Evolutionary conservation across 495 filamentous ascomycete species (phyloP).

Genomic region (Geoglossum glabrum): DNA sequence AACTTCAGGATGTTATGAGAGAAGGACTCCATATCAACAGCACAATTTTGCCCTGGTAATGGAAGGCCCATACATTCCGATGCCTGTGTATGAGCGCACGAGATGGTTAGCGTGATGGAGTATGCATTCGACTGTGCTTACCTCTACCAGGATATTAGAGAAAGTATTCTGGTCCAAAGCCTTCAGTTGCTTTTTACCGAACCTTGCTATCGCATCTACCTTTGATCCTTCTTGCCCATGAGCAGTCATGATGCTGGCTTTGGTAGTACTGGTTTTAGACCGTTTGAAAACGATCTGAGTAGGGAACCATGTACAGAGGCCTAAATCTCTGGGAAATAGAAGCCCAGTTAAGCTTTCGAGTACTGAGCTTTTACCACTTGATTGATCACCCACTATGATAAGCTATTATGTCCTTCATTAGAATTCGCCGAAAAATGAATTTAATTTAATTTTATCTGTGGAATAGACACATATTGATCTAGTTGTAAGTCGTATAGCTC

Average conservation of each 20-base stretch:
- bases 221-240: conserved; percentile 13
- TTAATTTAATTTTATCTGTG: not conserved
- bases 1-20: conserved; percentile 36
- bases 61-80: too few relatives aligned
- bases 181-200: conserved; percentile 11
- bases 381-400: conserved; percentile 31
- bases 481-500: not conserved
- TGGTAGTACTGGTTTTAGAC: conserved; percentile 12
- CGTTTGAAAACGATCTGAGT: conserved; percentile 38
- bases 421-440: not conserved
- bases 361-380: conserved; percentile 29
- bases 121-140: conserved; percentile 6
- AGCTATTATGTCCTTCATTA: conserved; percentile 13
- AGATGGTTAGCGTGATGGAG: too few relatives aligned
- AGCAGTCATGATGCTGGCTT: conserved; percentile 26
- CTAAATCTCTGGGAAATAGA: conserved; percentile 27
- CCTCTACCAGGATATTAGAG: conserved; percentile 14
- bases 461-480: not conserved
- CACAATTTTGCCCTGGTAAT: too few relatives aligned
- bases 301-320: conserved; percentile 35
- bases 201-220: conserved; percentile 12
- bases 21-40: conserved; percentile 17
- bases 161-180: conserved; percentile 20
- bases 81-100: too few relatives aligned
- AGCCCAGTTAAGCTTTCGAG: conserved; percentile 31